Evolutionary conservation across 2,329 filamentous ascomycete species (phyloP).

Genomic region (Aaosphaeria arxii): DNA sequence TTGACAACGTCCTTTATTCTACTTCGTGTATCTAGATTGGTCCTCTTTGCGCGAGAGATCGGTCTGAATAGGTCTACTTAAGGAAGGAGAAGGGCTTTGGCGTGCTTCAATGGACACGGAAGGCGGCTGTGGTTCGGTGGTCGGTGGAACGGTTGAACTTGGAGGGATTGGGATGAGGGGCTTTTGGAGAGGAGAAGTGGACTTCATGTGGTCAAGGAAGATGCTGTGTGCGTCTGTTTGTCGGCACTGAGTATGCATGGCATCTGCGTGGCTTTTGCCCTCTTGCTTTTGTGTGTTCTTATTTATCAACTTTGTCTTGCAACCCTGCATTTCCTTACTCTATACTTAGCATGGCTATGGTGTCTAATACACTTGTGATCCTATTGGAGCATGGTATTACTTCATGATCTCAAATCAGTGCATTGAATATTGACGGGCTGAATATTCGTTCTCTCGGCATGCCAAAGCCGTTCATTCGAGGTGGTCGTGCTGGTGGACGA

Average conservation of each 20-base stretch:
- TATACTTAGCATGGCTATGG: too few species aligned
- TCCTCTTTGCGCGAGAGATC: slow-evolving; percentile 1
- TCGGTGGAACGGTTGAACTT: slow-evolving; percentile 16
- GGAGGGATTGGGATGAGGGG: slow-evolving; percentile 17
- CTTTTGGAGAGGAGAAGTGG: slow-evolving; percentile 16
- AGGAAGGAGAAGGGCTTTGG: slow-evolving; percentile 17
- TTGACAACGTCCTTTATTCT: slow-evolving; percentile 1
- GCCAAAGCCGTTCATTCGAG: too few species aligned
- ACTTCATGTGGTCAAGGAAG: slow-evolving; percentile 16
- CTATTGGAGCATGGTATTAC: too few species aligned
- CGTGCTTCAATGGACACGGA: slow-evolving; percentile 19
- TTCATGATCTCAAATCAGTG: too few species aligned
- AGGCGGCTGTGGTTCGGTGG: slow-evolving; percentile 32
- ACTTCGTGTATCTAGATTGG: slow-evolving; percentile 3
- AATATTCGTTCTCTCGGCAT: too few species aligned
- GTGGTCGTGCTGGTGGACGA: too few species aligned
- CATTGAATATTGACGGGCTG: too few species aligned
- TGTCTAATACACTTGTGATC: too few species aligned
- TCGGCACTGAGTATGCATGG: slow-evolving; percentile 24
- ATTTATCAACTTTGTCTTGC: neutral
- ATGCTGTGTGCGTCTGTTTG: slow-evolving; percentile 15
- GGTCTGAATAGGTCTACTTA: slow-evolving; percentile 10
- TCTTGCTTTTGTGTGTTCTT: neutral
- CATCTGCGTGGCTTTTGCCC: slow-evolving; percentile 12
- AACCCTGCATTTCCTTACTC: too few species aligned